Base-by-base conservation (phyloP, 2,329 filamentous ascomycete species). In the Alternaria arbusti region DNA sequence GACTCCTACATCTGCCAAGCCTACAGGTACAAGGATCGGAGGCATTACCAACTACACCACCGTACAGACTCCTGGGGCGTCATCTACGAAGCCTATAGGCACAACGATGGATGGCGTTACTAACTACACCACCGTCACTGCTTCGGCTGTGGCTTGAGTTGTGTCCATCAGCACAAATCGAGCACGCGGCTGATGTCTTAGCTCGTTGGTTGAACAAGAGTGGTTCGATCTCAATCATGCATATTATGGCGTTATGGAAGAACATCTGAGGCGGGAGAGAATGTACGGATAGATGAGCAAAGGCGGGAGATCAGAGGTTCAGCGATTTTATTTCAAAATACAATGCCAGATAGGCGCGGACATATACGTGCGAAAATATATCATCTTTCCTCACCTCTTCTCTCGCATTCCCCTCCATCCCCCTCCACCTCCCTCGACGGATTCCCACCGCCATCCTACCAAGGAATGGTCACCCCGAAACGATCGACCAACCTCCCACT, bases 401-500 rank as follows among this genome's bases (percentile, higher is more conserved):
- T 36, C 50, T 44, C 11, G 40, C 17, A 13, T 20, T 3, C 15
- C 36, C 3, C 6, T 20, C 28, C 15, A 40, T 1, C 7, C 15
- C 5, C 22, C 22, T n/a, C 32, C 13, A n/a, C 32, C 13, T 5
- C 30, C 30, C 13, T 36, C 7, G 32, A 1, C 32, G 4, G 6
- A 36, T 36, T n/a, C 4, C 11, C 12, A 17, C 4, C 13, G 20
- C 25, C 17, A 7, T 32, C n/a, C 15, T 69, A 85, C 82, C 83
- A 85, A 49, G 70, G 67, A 61, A 84, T 84, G 1, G 56, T 62
- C 49, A 74, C 73, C 2, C 82, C 83, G 70, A 82, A 84, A 20
- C 82, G 68, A 75, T 84, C 83, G 28, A 82, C 77, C 57, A 82
- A 82, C 55, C 65, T 76, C 25, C 82, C 82, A 68, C 76, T 82